These are phyloP conservation scores for Diplodia corticola DNA, from an alignment of 2,329 filamentous ascomycete species.

Conservation along the genomic window DNA sequence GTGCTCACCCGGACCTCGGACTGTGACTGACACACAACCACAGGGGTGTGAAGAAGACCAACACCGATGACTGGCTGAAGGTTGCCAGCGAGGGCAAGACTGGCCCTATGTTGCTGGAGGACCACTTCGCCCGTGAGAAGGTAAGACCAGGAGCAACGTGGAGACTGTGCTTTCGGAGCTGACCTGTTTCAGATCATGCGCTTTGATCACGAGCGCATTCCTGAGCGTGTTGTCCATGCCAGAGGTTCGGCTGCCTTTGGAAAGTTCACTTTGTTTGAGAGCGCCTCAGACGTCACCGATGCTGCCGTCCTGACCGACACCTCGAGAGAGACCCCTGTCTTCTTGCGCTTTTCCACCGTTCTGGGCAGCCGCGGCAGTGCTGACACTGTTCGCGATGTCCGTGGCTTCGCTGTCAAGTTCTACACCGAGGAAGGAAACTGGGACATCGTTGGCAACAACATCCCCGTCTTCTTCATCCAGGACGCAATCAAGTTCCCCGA, in stretches of 20 bases:
- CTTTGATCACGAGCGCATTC: slow-evolving; percentile 74
- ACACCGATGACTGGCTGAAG: slow-evolving; percentile 77
- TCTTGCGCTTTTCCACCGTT: slow-evolving; percentile 76
- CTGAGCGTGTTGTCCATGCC: slow-evolving; percentile 68
- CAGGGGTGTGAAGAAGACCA: slow-evolving; percentile 70
- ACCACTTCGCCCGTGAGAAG: slow-evolving; percentile 72
- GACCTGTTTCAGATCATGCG: slow-evolving; percentile 60
- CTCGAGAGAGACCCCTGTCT: slow-evolving; percentile 65
- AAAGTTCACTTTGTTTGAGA: slow-evolving; percentile 66
- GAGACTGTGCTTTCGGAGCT: slow-evolving; percentile 13
- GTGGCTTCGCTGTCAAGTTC: slow-evolving; percentile 76
- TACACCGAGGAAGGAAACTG: slow-evolving; percentile 78
- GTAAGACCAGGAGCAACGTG: slow-evolving; percentile 40
- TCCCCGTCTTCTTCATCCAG: slow-evolving; percentile 75
- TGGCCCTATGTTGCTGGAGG: slow-evolving; percentile 70
- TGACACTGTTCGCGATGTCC: slow-evolving; percentile 80
- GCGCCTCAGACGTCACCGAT: slow-evolving; percentile 61
- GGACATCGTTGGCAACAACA: slow-evolving; percentile 74
- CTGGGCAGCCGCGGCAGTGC: slow-evolving; percentile 73
- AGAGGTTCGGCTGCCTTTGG: slow-evolving; percentile 66
- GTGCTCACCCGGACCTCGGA: background rate
- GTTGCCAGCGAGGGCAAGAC: slow-evolving; percentile 61
- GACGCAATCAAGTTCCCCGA: slow-evolving; percentile 75
- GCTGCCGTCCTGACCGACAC: slow-evolving; percentile 69
- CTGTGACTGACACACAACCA: slow-evolving; percentile 53